Percentiles rank a stretch among this genome's conserved stretches.
Conservation (phyloP, 192 early-diverging fungal species). For the Rhizophagus clarus region DNA sequence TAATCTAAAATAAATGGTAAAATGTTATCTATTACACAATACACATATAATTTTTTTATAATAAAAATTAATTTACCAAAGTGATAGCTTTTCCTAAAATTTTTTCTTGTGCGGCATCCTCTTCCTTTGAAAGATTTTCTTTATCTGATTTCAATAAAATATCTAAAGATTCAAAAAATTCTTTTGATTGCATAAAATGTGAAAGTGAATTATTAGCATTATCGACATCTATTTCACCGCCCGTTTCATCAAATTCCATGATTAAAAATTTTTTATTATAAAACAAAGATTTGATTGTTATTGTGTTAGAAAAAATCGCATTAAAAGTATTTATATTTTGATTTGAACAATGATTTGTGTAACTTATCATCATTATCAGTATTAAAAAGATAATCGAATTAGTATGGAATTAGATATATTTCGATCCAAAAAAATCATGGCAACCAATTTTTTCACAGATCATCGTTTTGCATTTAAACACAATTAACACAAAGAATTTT, state of each 20-base stretch:
- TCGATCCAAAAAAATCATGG: too few relatives aligned
- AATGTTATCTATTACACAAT: neutral
- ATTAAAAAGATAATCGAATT: too few relatives aligned
- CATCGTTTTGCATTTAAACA: too few relatives aligned
- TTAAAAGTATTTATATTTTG: too few relatives aligned
- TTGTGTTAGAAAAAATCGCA: too few relatives aligned
- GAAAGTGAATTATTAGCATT: conserved; percentile 21
- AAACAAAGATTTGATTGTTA: too few relatives aligned
- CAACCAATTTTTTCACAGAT: too few relatives aligned
- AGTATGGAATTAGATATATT: too few relatives aligned
- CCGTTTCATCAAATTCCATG: neutral
- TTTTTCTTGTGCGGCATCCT: conserved; percentile 25
- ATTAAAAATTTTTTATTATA: too few relatives aligned
- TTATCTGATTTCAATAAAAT: neutral
- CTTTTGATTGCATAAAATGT: conserved; percentile 26
- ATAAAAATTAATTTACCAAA: neutral
- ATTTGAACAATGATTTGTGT: too few relatives aligned
- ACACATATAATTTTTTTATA: neutral
- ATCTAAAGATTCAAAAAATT: conserved; percentile 15
- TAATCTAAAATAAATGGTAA: conserved; percentile 40
- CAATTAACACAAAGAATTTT: too few relatives aligned
- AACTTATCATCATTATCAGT: too few relatives aligned
- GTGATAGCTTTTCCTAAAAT: conserved; percentile 12
- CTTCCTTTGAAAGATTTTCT: neutral
- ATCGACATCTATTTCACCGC: neutral